These are phyloP conservation scores for Aspergillus ochraceoroseus DNA, from an alignment of 2,329 filamentous ascomycete species.

Conservation along the genomic window DNA sequence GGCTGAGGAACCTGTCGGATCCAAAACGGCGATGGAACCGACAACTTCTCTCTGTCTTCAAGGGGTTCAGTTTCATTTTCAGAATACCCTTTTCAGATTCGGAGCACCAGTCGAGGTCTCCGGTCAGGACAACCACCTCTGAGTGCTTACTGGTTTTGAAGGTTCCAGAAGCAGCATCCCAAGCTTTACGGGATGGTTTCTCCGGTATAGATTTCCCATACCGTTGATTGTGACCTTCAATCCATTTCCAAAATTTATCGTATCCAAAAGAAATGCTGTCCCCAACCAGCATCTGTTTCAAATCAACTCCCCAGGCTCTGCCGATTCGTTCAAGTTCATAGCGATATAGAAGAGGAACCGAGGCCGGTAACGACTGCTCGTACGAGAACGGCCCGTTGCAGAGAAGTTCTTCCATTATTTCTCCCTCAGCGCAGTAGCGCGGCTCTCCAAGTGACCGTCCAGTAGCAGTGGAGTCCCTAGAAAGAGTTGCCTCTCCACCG, in stretches of 20 bases:
- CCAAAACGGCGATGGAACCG: constrained; percentile 47
- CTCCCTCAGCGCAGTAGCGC: constrained; percentile 15
- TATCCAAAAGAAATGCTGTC: constrained; percentile 25
- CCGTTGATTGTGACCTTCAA: constrained; percentile 26
- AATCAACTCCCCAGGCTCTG: constrained; percentile 27
- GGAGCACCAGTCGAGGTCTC: constrained; percentile 39
- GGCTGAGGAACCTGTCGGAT: constrained; percentile 44
- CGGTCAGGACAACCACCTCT: constrained; percentile 40
- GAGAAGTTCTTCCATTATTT: constrained; percentile 30
- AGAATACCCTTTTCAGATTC: constrained; percentile 34
- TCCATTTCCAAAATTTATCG: constrained; percentile 34
- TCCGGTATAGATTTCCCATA: constrained; percentile 28
- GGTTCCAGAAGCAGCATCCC: constrained; percentile 32
- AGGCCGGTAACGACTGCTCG: constrained; percentile 23
- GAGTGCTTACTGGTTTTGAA: constrained; percentile 35
- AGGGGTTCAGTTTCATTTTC: constrained; percentile 39
- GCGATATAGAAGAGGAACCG: constrained; percentile 33
- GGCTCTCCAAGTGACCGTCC: constrained; percentile 7
- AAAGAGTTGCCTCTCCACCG: constrained; percentile 13
- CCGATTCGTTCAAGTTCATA: constrained; percentile 40
- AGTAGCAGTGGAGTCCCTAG: background rate
- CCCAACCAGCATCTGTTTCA: constrained; percentile 29
- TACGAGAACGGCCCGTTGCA: constrained; percentile 36
- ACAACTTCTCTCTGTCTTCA: constrained; percentile 42
- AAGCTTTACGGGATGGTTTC: constrained; percentile 29